A percentile compares a stretch with the other conserved stretches of the same genome.
Conservation (phyloP, 1,284 basidiomycete genomes). For the Ceratobasidium papillatum region DNA sequence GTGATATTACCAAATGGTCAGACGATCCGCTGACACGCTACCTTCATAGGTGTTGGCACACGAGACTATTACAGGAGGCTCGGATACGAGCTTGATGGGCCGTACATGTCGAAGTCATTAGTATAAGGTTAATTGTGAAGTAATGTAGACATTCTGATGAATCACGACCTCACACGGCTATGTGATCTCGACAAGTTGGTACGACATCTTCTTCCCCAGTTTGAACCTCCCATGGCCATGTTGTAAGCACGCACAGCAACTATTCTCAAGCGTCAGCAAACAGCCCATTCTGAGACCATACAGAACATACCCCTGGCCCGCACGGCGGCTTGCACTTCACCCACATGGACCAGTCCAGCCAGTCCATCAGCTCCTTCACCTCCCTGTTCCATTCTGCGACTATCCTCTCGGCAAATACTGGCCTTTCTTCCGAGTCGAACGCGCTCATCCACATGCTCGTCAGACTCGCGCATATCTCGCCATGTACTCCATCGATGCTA, state of each 20-base stretch:
- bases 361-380: slow-evolving; percentile 53
- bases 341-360: slow-evolving; percentile 61
- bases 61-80: slow-evolving; percentile 93
- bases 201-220: background rate
- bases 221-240: slow-evolving; percentile 19
- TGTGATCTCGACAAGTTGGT: background rate
- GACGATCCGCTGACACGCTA: slow-evolving; percentile 1
- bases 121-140: slow-evolving; percentile 46
- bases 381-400: slow-evolving; percentile 49
- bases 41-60: slow-evolving; percentile 80
- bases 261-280: background rate
- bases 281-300: background rate
- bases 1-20: slow-evolving; percentile 45
- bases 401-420: slow-evolving; percentile 35
- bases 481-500: slow-evolving; percentile 2
- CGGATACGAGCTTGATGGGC: slow-evolving; percentile 94
- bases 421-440: slow-evolving; percentile 48
- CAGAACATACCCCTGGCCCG: slow-evolving; percentile 52
- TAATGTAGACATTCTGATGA: background rate
- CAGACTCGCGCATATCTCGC: slow-evolving; percentile 54
- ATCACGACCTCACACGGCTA: background rate
- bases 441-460: slow-evolving; percentile 57
- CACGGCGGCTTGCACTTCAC: slow-evolving; percentile 57
- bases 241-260: slow-evolving; percentile 13
- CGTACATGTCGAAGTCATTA: slow-evolving; percentile 92